Evolutionary conservation across 495 filamentous ascomycete genomes (phyloP).

Genomic region (Talaromyces ruber): DNA sequence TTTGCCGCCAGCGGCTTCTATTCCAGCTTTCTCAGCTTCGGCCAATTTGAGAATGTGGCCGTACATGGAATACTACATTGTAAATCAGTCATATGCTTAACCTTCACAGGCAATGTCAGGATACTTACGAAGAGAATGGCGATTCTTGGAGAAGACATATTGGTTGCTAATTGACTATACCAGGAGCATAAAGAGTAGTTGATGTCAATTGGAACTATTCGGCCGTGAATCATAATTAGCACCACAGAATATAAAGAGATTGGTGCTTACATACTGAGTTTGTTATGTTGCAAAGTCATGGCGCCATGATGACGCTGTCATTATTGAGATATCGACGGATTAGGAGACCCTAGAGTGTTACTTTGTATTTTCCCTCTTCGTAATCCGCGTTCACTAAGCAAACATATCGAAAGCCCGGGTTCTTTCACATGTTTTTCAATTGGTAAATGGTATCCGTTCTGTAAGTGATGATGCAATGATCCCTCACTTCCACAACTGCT

Average conservation of each 20-base stretch:
- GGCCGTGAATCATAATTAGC: not conserved
- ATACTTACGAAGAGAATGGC: conserved; percentile 78
- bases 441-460: not conserved
- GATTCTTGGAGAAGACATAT: conserved; percentile 52
- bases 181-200: not conserved
- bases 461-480: not conserved
- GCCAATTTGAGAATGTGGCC: conserved; percentile 83
- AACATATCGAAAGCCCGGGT: not conserved
- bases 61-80: conserved; percentile 82
- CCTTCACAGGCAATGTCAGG: conserved; percentile 7
- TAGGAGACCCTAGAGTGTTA: not conserved
- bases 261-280: not conserved
- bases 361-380: not conserved
- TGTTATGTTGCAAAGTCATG: not conserved
- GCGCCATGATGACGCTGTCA: conserved; percentile 1
- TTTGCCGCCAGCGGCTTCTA: conserved; percentile 76
- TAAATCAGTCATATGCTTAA: not conserved
- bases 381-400: not conserved
- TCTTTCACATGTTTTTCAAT: not conserved
- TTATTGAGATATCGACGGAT: not conserved
- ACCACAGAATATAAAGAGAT: not conserved
- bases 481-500: not conserved
- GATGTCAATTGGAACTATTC: not conserved
- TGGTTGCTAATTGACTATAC: not conserved
- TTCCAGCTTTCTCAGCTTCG: conserved; percentile 82